Percentiles rank a stretch among this genome's conserved stretches.
Evolutionary conservation across 148 eudicot species (phyloP).

Genomic region (Gaultheria prostrata): DNA sequence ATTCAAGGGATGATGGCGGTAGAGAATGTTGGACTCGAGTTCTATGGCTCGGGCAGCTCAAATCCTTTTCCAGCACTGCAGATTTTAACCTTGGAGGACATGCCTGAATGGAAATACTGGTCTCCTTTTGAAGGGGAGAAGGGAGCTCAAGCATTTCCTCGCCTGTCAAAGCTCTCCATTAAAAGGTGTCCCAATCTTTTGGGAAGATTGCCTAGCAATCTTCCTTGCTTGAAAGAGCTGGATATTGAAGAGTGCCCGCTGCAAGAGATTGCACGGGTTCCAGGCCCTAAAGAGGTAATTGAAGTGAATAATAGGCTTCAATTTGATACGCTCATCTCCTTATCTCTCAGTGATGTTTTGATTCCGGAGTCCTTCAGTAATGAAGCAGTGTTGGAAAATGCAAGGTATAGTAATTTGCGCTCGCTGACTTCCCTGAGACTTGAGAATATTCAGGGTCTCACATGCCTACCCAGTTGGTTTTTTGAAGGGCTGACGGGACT

Average conservation of each 20-base stretch:
- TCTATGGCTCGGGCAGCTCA: no score
- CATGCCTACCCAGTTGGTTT: background rate
- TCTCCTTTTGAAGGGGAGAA: no score
- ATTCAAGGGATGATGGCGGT: no score
- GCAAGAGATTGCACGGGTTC: background rate
- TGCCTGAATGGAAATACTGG: no score
- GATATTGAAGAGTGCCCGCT: background rate
- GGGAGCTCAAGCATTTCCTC: no score
- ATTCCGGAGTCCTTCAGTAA: background rate
- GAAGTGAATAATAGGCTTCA: background rate
- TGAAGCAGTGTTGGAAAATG: background rate
- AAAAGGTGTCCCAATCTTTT: background rate
- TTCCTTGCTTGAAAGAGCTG: background rate
- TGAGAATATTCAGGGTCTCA: background rate
- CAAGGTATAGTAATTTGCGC: background rate
- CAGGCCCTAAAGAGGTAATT: background rate
- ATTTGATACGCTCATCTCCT: background rate
- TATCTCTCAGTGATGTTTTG: background rate
- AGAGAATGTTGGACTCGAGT: no score
- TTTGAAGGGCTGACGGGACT: background rate
- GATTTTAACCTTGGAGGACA: no score
- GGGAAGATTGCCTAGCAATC: constrained; percentile 7
- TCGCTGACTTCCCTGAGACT: background rate
- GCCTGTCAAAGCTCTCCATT: no score
- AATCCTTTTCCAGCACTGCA: no score